Evolutionary conservation across 73 alveolate species (phyloP).

Genomic region (Paramecium sonneborni): DNA sequence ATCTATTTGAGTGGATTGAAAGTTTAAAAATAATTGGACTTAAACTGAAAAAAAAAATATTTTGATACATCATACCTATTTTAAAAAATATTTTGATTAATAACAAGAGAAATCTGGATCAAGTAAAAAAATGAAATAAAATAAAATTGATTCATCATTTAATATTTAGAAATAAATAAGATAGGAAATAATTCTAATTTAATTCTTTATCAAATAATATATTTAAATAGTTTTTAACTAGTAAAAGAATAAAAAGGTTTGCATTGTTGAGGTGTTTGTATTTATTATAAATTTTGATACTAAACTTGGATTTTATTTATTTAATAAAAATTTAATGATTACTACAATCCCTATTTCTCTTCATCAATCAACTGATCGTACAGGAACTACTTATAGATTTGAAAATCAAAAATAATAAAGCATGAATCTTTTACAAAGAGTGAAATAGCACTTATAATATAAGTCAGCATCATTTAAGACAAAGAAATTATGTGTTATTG

Average conservation of each 20-base stretch:
- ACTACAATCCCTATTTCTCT: background rate
- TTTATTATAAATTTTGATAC: background rate
- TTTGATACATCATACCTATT: background rate
- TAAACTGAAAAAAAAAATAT: background rate
- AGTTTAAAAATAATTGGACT: background rate
- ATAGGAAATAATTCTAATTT: background rate
- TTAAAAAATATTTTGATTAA: background rate
- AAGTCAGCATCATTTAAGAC: background rate
- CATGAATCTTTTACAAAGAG: slow-evolving; percentile 9
- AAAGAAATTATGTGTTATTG: background rate
- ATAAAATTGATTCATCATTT: background rate
- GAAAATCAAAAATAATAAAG: background rate
- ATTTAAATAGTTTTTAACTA: background rate
- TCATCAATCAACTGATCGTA: background rate
- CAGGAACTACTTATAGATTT: background rate
- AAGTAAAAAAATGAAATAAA: background rate
- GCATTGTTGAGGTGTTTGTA: background rate
- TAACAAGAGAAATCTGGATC: background rate
- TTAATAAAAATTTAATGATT: background rate
- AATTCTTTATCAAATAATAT: background rate
- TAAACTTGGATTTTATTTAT: background rate
- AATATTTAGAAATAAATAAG: background rate
- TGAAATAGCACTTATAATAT: background rate
- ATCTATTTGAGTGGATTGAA: background rate
- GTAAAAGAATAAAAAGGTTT: background rate